Evolutionary conservation across 2,329 filamentous ascomycete species (phyloP).

Genomic region (Neocatenulostroma microsporum): DNA sequence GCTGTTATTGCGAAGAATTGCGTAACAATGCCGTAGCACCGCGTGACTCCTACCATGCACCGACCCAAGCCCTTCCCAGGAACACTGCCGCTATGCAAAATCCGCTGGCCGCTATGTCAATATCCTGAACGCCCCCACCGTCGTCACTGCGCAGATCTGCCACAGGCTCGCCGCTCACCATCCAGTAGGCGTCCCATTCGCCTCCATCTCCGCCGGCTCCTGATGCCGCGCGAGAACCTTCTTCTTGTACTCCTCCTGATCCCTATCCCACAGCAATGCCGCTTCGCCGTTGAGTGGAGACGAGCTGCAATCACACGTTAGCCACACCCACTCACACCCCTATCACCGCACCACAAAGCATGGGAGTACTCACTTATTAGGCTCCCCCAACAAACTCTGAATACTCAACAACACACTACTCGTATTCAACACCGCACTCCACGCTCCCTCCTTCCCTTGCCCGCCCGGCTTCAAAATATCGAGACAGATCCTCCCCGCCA

Average conservation of each 20-base stretch:
- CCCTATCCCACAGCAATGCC: conserved; percentile 88
- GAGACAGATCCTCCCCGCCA: conserved; percentile 90
- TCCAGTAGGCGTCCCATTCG: conserved; percentile 8
- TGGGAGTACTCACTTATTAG: conserved; percentile 73
- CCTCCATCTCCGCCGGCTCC: conserved; percentile 44
- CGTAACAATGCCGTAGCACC: no score
- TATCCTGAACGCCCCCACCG: no score
- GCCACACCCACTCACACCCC: conserved; percentile 3
- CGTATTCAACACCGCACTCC: conserved; percentile 96
- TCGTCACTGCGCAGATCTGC: no score
- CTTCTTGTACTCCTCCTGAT: conserved; percentile 78
- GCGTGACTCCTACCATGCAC: no score
- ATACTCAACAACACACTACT: conserved; percentile 86
- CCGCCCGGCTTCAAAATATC: conserved; percentile 72
- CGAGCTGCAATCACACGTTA: conserved; percentile 49
- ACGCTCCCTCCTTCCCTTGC: conserved; percentile 60
- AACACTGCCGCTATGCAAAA: no score
- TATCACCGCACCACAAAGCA: no score
- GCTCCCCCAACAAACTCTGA: conserved; percentile 91
- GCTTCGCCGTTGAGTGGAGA: conserved; percentile 94
- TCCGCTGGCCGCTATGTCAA: no score
- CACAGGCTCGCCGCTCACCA: no score
- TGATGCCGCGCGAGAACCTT: conserved; percentile 57
- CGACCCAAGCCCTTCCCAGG: no score
- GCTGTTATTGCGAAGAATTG: no score